Conservation (phyloP, 495 filamentous ascomycete genomes). For the Podospora appendiculata region DNA sequence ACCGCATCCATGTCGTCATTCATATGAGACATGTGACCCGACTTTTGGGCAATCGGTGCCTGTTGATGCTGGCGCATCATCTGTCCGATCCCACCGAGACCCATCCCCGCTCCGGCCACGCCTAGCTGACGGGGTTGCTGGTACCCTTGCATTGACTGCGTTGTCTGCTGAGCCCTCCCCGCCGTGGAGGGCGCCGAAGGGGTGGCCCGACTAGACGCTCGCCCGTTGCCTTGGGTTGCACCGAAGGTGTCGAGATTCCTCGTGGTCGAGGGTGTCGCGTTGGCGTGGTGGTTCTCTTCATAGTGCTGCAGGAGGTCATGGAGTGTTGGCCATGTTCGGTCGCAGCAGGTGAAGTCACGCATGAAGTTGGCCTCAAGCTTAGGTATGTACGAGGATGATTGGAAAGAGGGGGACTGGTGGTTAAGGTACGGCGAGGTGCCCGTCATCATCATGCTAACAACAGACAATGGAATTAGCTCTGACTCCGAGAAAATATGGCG, state of each 20-base stretch:
- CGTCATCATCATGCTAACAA: conserved; percentile 81
- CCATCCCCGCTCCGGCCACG: conserved; percentile 19
- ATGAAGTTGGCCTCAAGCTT: conserved; percentile 97
- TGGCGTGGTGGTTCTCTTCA: conserved; percentile 75
- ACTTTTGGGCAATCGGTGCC: conserved; percentile 19
- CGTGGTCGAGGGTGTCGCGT: conserved; percentile 20
- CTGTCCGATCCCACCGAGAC: conserved; percentile 33
- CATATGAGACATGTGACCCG: conserved; percentile 28
- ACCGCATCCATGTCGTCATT: conserved; percentile 76
- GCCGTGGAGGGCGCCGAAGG: conserved; percentile 13
- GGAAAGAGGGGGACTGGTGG: conserved; percentile 89
- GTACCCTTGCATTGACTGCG: conserved; percentile 27
- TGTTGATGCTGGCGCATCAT: conserved; percentile 40
- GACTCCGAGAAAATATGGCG: neutral
- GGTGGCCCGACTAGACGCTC: conserved; percentile 18
- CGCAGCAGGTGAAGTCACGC: conserved; percentile 93
- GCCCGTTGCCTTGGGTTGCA: conserved; percentile 7
- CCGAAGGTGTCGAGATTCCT: conserved; percentile 18
- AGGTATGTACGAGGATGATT: conserved; percentile 95
- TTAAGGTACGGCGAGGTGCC: conserved; percentile 81
- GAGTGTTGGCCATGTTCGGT: conserved; percentile 73
- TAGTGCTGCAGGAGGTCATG: conserved; percentile 96
- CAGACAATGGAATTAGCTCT: conserved; percentile 10
- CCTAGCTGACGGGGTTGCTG: conserved; percentile 29
- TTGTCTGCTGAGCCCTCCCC: conserved; percentile 12